Conservation (phyloP, 2,329 filamentous ascomycete genomes). For the Colletotrichum camelliae region DNA sequence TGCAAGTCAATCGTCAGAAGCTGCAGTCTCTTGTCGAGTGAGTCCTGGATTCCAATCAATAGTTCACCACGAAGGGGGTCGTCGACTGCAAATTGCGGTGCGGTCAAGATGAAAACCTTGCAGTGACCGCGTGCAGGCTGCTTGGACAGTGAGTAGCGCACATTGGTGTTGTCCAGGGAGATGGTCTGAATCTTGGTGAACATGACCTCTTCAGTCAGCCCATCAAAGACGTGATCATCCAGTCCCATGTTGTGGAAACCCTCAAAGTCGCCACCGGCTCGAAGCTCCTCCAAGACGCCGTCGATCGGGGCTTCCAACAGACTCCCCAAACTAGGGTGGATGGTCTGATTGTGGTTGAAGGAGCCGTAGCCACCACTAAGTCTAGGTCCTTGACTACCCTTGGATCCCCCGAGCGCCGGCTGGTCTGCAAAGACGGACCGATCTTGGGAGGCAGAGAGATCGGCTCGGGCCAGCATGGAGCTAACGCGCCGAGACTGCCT, state of each 20-base stretch:
- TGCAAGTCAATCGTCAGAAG: constrained; percentile 66
- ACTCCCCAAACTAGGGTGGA: constrained; percentile 62
- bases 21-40: constrained; percentile 69
- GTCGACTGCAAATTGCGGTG: constrained; percentile 60
- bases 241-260: constrained; percentile 76
- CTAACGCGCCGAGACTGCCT: constrained; percentile 81
- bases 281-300: constrained; percentile 71
- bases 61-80: constrained; percentile 59
- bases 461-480: constrained; percentile 85
- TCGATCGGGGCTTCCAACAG: constrained; percentile 74
- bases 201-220: constrained; percentile 74
- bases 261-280: constrained; percentile 66
- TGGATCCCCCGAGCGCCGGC: constrained; percentile 49
- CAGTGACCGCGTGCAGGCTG: constrained; percentile 59
- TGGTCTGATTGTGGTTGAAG: constrained; percentile 48
- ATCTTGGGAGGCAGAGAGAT: constrained; percentile 85
- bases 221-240: constrained; percentile 74
- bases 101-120: constrained; percentile 72
- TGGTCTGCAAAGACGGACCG: constrained; percentile 79
- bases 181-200: constrained; percentile 75
- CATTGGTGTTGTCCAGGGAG: constrained; percentile 63
- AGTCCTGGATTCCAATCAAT: constrained; percentile 74
- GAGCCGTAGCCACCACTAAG: constrained; percentile 57
- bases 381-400: constrained; percentile 69
- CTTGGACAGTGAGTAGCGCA: constrained; percentile 63